Conservation (phyloP, 2,329 filamentous ascomycete species). For the Talaromyces verruculosus region DNA sequence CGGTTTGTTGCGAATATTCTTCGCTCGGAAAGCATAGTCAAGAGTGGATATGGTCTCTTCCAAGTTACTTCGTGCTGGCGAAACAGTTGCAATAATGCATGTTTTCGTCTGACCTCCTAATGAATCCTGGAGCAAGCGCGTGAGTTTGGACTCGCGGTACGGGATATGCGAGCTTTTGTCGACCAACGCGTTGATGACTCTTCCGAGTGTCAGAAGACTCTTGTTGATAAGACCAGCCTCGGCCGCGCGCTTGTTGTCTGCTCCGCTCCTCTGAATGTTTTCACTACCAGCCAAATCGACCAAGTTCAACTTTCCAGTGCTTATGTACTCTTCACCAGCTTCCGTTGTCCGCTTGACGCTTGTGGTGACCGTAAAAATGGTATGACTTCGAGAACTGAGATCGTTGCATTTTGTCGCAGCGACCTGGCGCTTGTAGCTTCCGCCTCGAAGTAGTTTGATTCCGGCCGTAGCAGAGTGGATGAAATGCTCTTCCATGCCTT, state of each 20-base stretch:
- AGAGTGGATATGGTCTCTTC: constrained; percentile 98
- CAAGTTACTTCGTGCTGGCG: constrained; percentile 88
- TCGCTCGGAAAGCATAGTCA: constrained; percentile 95
- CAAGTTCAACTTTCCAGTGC: constrained; percentile 89
- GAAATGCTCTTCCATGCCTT: constrained; percentile 96
- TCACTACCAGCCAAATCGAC: constrained; percentile 97
- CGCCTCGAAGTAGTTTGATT: constrained; percentile 82
- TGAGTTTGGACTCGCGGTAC: constrained; percentile 90
- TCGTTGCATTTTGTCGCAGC: constrained; percentile 99
- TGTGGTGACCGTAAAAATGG: constrained; percentile 93
- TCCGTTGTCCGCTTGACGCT: constrained; percentile 80
- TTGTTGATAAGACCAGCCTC: constrained; percentile 98
- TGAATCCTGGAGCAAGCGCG: constrained; percentile 90
- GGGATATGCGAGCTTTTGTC: constrained; percentile 89
- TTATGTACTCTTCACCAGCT: constrained; percentile 84
- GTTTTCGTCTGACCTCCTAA: constrained; percentile 94
- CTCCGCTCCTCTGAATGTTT: constrained; percentile 94
- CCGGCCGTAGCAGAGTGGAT: constrained; percentile 82
- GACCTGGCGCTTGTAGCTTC: constrained; percentile 93
- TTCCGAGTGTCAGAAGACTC: constrained; percentile 86
- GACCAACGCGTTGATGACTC: constrained; percentile 96
- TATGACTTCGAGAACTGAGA: constrained; percentile 93
- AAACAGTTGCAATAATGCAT: constrained; percentile 96
- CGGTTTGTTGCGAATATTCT: constrained; percentile 98
- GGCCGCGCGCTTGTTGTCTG: constrained; percentile 94